Conservation (phyloP, 345 rosid genomes). For the Kernera saxatilis region DNA sequence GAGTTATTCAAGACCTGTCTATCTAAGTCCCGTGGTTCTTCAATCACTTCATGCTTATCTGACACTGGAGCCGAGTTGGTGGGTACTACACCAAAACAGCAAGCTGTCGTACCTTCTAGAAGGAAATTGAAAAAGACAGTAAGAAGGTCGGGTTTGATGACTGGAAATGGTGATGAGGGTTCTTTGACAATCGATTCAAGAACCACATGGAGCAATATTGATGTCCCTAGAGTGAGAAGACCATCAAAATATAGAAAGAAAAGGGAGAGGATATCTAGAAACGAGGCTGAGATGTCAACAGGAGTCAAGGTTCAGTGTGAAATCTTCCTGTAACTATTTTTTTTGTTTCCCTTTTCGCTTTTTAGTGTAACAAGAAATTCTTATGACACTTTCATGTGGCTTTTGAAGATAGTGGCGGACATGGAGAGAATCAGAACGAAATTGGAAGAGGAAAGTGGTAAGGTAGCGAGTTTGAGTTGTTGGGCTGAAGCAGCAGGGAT, state of each 20-base stretch:
- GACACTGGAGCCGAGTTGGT: conserved; percentile 23
- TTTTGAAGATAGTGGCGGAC: conserved; percentile 48
- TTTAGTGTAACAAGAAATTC: conserved; percentile 15
- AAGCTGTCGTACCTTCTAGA: conserved; percentile 34
- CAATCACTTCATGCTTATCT: conserved; percentile 33
- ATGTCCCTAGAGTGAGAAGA: conserved; percentile 29
- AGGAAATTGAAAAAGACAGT: conserved; percentile 42
- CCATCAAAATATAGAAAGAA: conserved; percentile 39
- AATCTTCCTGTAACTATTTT: conserved; percentile 11
- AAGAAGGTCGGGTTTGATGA: conserved; percentile 32
- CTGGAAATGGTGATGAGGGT: conserved; percentile 13
- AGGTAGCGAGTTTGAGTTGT: conserved; percentile 48
- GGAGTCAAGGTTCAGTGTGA: conserved; percentile 64
- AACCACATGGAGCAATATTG: conserved; percentile 16
- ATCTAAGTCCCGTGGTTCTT: conserved; percentile 33
- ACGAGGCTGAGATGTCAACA: conserved; percentile 66
- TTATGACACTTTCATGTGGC: conserved; percentile 13
- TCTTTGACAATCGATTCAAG: conserved; percentile 15
- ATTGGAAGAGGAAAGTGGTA: conserved; percentile 61
- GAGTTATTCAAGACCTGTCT: conserved; percentile 44
- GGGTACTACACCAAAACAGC: conserved; percentile 12
- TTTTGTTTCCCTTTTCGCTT: not conserved
- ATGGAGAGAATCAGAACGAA: conserved; percentile 59
- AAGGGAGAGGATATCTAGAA: conserved; percentile 51
- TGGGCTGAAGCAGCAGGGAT: conserved; percentile 88